A percentile compares a stretch with the other conserved stretches of the same genome.
Evolutionary conservation across 441 rosid species (phyloP).

Genomic region (Bruguiera hainesii): DNA sequence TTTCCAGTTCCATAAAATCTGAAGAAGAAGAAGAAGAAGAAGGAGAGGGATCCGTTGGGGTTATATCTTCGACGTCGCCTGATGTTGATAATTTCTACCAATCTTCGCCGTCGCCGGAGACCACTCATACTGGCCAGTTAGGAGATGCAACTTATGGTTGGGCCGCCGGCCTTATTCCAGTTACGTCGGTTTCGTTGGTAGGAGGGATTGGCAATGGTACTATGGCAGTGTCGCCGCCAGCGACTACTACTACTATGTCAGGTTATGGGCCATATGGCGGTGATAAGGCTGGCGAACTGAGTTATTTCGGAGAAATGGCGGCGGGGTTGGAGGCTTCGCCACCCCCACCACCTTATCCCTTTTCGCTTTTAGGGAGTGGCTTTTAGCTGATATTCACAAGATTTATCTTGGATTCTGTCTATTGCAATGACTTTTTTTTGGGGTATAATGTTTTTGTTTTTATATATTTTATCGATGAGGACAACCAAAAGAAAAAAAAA

Average conservation of each 20-base stretch:
- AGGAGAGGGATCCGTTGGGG: constrained; percentile 22
- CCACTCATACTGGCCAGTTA: constrained; percentile 29
- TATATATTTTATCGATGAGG: constrained; percentile 1
- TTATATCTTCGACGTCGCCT: no score
- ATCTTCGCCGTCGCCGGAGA: no score
- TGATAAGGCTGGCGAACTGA: constrained; percentile 20
- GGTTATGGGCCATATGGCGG: constrained; percentile 3
- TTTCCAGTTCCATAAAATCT: constrained; percentile 41
- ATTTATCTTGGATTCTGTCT: constrained; percentile 33
- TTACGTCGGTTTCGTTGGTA: constrained; percentile 1
- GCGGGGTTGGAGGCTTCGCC: constrained; percentile 28
- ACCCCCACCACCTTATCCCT: constrained; percentile 70
- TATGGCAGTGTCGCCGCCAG: constrained; percentile 11
- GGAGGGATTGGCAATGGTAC: constrained; percentile 13
- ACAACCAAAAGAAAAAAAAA: not conserved
- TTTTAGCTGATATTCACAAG: constrained; percentile 49
- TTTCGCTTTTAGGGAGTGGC: constrained; percentile 76
- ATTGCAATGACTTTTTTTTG: constrained; percentile 25
- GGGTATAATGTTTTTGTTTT: constrained; percentile 12
- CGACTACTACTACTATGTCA: not conserved
- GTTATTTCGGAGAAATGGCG: constrained; percentile 40
- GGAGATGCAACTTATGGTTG: constrained; percentile 20
- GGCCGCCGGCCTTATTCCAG: constrained; percentile 1
- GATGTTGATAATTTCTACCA: constrained; percentile 9
- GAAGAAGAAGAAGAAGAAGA: constrained; percentile 38